phyloP scores from a whole-genome alignment of 768 basidiomycete genomes.

The Royoungia palumana region DNA sequence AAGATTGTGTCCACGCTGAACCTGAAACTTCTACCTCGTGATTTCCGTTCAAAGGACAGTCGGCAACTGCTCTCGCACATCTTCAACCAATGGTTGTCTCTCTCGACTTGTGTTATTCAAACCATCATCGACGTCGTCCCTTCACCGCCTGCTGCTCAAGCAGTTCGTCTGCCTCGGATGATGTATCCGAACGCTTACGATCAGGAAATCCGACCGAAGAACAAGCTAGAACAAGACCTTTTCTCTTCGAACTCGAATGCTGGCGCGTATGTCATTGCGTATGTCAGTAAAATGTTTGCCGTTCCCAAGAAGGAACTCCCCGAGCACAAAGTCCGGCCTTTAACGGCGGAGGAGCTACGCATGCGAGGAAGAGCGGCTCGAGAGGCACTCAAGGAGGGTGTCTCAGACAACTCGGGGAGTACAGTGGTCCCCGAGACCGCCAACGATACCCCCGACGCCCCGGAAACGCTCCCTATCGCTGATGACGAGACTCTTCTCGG shows the following conservation, averaged over 20 bases:
- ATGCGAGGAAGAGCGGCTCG: conserved; percentile 55
- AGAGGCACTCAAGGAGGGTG: conserved; percentile 36
- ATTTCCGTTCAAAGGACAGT: conserved; percentile 88
- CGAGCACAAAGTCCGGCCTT: conserved; percentile 71
- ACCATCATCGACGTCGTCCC: conserved; percentile 92
- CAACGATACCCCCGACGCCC: conserved; percentile 1
- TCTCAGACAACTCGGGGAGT: conserved; percentile 22
- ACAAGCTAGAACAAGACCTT: conserved; percentile 80
- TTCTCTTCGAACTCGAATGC: conserved; percentile 63
- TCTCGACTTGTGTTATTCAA: conserved; percentile 92
- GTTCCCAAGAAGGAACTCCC: conserved; percentile 79
- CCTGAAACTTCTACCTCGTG: conserved; percentile 82
- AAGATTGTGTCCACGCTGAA: conserved; percentile 85
- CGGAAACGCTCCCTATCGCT: neutral
- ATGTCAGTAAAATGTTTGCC: conserved; percentile 99
- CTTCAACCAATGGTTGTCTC: conserved; percentile 93
- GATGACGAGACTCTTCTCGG: conserved; percentile 73
- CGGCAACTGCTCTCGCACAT: conserved; percentile 80
- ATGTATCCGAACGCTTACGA: conserved; percentile 78
- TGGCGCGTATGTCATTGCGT: conserved; percentile 68
- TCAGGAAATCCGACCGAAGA: conserved; percentile 56
- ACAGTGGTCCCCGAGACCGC: conserved; percentile 1
- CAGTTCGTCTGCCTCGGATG: conserved; percentile 84
- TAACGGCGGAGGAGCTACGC: conserved; percentile 85
- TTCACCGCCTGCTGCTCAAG: conserved; percentile 78